Evolutionary conservation across 768 basidiomycete genomes (phyloP), one percentile per base, ranked within the genome.

Genomic region (Tricholomella constricta): DNA sequence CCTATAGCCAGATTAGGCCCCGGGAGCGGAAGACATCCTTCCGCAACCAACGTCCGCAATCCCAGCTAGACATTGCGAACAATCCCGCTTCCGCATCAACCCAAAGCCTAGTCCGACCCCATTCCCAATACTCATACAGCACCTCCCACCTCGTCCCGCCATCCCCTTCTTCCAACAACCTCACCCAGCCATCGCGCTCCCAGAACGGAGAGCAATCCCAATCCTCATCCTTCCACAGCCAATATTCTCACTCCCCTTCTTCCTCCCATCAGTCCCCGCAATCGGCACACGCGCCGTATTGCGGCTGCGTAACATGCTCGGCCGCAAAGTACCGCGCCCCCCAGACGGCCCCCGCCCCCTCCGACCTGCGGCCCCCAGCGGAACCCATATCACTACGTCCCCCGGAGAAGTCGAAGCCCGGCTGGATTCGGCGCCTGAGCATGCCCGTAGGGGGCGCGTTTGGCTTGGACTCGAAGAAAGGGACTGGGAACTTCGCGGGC

Each of bases 351-450:
- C 53, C 65, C 5, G 59, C 67, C 10, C 58, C 65, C 2, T 65
- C 69, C 20, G 71, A 76, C 51, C 62, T 76, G 26, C 72, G 75
- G 14, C 74, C 76, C 22, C 74, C 74, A 14, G 72, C 73, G 40
- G 68, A 74, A 23, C 78, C 79, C 4, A 72, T 78, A 42, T 51
- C 60, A 2, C 68, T 81, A n/a, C 79, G 78, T 44, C 63, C 78
- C 37, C 79, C 48, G 15, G 59, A 83, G 48, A 85, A 85, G 59
- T 75, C 83, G 8, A 86, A 79, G 52, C 62, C 65, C 8, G 81
- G 86, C 0, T 91, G 89, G 89, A 88, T 91, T 56, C 73, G 88
- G 19, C 74, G 88, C 49, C 65, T 91, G 52, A 91, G 89, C 59
- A 88, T 91, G 86, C 88, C 88, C 1, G 80, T 80, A 3, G 74